Evolutionary conservation across 2,329 filamentous ascomycete genomes (phyloP).

Genomic region (Rutstroemia sp.): DNA sequence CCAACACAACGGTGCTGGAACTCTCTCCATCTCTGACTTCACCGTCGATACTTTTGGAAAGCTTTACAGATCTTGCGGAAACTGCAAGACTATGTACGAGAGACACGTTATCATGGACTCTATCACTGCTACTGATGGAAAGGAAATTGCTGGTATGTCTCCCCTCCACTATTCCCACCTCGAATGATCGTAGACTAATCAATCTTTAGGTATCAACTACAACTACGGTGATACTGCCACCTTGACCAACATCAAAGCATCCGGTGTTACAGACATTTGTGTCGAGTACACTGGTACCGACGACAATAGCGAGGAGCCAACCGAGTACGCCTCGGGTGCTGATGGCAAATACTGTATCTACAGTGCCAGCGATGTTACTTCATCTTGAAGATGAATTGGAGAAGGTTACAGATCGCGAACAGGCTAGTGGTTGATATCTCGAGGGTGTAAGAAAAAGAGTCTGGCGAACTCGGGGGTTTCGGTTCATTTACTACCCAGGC

Average conservation of each 20-base stretch:
- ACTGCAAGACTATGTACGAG: conserved; percentile 33
- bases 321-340: conserved; percentile 32
- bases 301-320: conserved; percentile 31
- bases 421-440: background rate
- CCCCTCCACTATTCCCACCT: background rate
- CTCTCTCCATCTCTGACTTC: conserved; percentile 30
- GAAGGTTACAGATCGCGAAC: background rate
- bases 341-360: conserved; percentile 31
- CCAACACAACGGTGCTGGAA: conserved; percentile 38
- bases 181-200: conserved; percentile 12
- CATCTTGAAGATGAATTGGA: background rate
- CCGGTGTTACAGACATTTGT: conserved; percentile 14
- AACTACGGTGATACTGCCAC: conserved; percentile 43
- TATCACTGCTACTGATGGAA: conserved; percentile 35
- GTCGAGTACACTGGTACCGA: conserved; percentile 32
- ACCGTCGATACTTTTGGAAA: conserved; percentile 39
- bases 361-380: conserved; percentile 10
- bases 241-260: conserved; percentile 34
- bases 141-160: conserved; percentile 14
- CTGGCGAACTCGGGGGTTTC: background rate
- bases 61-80: conserved; percentile 43
- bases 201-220: conserved; percentile 41
- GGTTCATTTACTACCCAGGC: background rate
- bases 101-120: conserved; percentile 34
- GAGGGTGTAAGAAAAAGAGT: background rate